Conservation (phyloP, 148 eudicot genomes). For the Talinum fruticosum region DNA sequence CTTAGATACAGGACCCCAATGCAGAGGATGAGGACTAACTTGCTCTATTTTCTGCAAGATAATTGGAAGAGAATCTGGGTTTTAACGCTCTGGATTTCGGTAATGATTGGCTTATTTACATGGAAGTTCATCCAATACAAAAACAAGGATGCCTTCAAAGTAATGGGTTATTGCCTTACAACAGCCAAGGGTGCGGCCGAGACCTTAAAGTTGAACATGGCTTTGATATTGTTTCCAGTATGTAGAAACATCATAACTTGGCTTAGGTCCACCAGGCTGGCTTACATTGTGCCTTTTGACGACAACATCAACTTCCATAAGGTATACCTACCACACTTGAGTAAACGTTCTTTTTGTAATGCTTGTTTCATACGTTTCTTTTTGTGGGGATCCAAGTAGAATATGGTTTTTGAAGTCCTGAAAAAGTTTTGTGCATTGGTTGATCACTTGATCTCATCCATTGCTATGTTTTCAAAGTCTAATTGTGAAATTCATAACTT, state of each 20-base stretch:
- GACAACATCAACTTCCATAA: slow-evolving; percentile 98
- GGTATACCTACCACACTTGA: slow-evolving; percentile 41
- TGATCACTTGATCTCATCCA: slow-evolving; percentile 5
- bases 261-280: slow-evolving; percentile 82
- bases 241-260: slow-evolving; percentile 94
- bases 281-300: slow-evolving; percentile 70
- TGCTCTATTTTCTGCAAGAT: slow-evolving; percentile 60
- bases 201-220: slow-evolving; percentile 92
- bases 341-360: neutral
- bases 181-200: slow-evolving; percentile 98
- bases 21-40: slow-evolving; percentile 50
- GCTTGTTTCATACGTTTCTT: slow-evolving; percentile 11
- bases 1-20: slow-evolving; percentile 55
- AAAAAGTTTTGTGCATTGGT: slow-evolving; percentile 16
- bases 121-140: slow-evolving; percentile 92
- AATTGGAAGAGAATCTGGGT: slow-evolving; percentile 92
- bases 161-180: slow-evolving; percentile 93
- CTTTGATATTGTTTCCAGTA: slow-evolving; percentile 83
- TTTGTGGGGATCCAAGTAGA: slow-evolving; percentile 13
- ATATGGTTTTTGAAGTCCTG: slow-evolving; percentile 10
- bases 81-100: slow-evolving; percentile 64
- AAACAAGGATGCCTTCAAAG: slow-evolving; percentile 58
- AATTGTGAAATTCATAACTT: neutral
- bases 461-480: neutral
- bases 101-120: slow-evolving; percentile 67